Conservation (phyloP, 139 green algal genomes). For the Chlamydomonas asymmetrica region DNA sequence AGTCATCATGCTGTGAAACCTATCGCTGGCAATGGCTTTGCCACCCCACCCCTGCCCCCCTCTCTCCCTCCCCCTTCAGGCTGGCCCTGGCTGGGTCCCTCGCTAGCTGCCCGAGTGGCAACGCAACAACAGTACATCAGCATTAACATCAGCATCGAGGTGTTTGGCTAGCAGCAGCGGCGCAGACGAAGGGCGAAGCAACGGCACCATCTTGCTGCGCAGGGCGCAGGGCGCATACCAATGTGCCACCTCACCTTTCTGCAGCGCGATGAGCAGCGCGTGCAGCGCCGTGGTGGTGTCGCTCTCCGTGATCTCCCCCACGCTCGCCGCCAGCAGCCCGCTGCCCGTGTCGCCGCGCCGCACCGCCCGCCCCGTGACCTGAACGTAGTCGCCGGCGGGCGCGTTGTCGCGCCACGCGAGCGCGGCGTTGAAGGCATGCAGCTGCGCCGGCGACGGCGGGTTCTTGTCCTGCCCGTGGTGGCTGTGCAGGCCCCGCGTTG, state of each 20-base stretch:
- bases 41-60: no score
- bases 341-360: background rate
- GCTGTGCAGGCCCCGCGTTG: background rate
- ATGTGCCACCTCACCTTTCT: constrained; percentile 27
- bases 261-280: constrained; percentile 4
- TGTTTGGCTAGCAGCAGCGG: background rate
- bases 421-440: background rate
- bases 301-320: constrained; percentile 27
- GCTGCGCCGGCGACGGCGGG: background rate
- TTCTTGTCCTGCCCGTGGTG: no score
- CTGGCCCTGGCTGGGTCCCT: no score
- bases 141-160: background rate
- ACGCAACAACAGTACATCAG: background rate
- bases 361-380: constrained; percentile 25
- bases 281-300: constrained; percentile 30
- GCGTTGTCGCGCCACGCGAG: background rate
- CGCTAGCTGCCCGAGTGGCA: no score
- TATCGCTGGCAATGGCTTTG: no score
- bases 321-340: constrained; percentile 14
- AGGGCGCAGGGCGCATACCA: no score
- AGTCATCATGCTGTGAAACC: no score
- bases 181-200: background rate
- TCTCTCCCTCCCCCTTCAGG: no score
- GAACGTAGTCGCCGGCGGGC: constrained; percentile 24
- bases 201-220: no score